Evolutionary conservation across 768 basidiomycete genomes (phyloP), one percentile per base, ranked within the genome.

Genomic region (Dioszegia crocea): DNA sequence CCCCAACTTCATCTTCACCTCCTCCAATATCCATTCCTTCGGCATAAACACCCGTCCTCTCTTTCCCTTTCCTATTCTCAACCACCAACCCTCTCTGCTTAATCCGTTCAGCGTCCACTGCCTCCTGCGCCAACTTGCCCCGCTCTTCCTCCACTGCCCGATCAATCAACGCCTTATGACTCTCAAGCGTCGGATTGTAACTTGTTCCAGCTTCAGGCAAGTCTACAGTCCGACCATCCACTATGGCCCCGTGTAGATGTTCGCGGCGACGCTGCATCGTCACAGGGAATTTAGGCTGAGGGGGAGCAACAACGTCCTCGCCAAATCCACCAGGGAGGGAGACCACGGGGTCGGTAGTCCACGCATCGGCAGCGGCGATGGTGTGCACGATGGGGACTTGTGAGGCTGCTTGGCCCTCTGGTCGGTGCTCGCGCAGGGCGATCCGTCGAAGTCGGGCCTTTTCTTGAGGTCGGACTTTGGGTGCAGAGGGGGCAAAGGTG

Each of bases 131-230:
- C 39, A 84, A 70, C 41, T 82, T 81, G 46, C 81, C 81, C 66
- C 82, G 82, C 75, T 92, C 92, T 14, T 81, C 74, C 59, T 84
- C 82, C 51, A 84, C 82, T 0, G 91, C 92, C 50, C 82, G 77
- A 12, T 82, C 78, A 21, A 97, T 72, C 4, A 94, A 83, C 48
- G 84, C 84, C 49, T 84, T 82, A 65, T 94, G 88, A 0, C 86
- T 84, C 3, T 83, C 80, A 0, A 82, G 84, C 0, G 85, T 84
- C 0, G 92, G 92, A 72, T 96, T 96, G 73, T 97, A 97, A 17
- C 90, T 92, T 2, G 86, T 83, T 19, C 92, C 92, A 30, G 84
- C 84, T 64, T 89, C 88, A 0, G 92, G 92, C 2, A 84, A 44
- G 17, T 67, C 67, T 4, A 58, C 43, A 4, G 39, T 61, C 19